Evolutionary conservation across 495 filamentous ascomycete genomes (phyloP).

Genomic region (Penicillium mononematosum): DNA sequence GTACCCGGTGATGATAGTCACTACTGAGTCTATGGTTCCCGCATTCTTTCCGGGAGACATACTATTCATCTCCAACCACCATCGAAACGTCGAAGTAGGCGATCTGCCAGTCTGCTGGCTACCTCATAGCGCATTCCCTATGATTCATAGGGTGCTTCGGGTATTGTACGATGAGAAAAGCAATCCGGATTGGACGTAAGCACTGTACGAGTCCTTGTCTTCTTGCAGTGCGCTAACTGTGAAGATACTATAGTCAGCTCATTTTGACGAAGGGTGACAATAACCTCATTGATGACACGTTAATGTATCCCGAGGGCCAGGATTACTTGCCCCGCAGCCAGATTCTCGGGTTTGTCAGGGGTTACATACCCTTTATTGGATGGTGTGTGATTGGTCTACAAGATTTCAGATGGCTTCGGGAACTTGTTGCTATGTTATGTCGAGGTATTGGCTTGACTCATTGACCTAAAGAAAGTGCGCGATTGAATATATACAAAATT

Average conservation of each 20-base stretch:
- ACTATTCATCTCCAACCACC: background rate
- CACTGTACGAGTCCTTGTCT: background rate
- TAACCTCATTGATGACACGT: slow-evolving; percentile 2
- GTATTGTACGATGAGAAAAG: background rate
- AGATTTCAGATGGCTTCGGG: background rate
- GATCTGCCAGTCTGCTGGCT: slow-evolving; percentile 2
- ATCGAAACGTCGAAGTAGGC: background rate
- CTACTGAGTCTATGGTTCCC: slow-evolving; percentile 4
- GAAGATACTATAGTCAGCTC: background rate
- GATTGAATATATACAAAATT: background rate
- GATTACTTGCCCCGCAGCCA: background rate
- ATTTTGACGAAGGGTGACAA: slow-evolving; percentile 3
- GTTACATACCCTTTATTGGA: background rate
- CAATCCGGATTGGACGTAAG: background rate
- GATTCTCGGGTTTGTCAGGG: background rate
- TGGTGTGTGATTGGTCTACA: background rate
- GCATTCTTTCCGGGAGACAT: slow-evolving; percentile 2
- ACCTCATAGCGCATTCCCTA: background rate
- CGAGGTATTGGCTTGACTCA: background rate
- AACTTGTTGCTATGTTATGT: background rate
- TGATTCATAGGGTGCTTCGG: slow-evolving; percentile 4
- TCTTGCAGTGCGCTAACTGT: background rate
- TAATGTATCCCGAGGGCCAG: background rate
- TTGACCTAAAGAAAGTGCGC: background rate
- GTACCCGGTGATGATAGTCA: slow-evolving; percentile 6